Base-by-base conservation (phyloP, 2,329 filamentous ascomycete genomes). In the Coleophoma crateriformis region DNA sequence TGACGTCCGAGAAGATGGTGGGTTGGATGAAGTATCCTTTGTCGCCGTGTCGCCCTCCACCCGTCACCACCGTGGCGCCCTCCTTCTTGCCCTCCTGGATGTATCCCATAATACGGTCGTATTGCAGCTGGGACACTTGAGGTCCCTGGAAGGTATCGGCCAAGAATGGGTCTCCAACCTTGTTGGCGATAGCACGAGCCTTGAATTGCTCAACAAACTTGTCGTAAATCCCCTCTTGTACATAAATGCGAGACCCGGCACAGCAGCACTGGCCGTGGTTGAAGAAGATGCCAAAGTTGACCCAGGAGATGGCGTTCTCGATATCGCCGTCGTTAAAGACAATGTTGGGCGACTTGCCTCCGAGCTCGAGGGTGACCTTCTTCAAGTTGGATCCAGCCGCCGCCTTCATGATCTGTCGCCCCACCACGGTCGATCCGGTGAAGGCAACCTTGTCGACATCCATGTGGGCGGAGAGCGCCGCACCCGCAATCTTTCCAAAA, bases 11-110 rank as follows among this genome's bases (percentile, higher is more conserved):
- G 77, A 88, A 87, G 71, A 88, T 84, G 59, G 84, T 88, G 8
- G 84, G 84, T 69, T 86, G 73, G 65, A 88, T 86, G 74, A 86
- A 88, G 74, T 81, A 87, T 49, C 82, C 82, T 69, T 83, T 76
- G 60, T 77, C 71, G 47, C 83, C 83, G 67, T 81, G 79, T 62
- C 83, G 81, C 62, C 79, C 78, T 64, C 84, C 84, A 59, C 84
- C 84, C 40, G 74, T 77, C 62, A 84, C 80, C 52, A 87, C 66
- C 46, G 71, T 85, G 51, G 84, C 83, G 63, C 84, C 83, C 39
- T 74, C 76, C 56, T 80, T 73, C 72, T 85, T 85, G 53, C 84
- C 84, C 52, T 75, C 73, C 53, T 85, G 71, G 61, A 87, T 87
- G 62, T 70, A 78, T 64, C 71, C 72, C 82, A 87, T 86, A 67